phyloP scores from a whole-genome alignment of 2,329 filamentous ascomycete species.

The Cercospora sp. region DNA sequence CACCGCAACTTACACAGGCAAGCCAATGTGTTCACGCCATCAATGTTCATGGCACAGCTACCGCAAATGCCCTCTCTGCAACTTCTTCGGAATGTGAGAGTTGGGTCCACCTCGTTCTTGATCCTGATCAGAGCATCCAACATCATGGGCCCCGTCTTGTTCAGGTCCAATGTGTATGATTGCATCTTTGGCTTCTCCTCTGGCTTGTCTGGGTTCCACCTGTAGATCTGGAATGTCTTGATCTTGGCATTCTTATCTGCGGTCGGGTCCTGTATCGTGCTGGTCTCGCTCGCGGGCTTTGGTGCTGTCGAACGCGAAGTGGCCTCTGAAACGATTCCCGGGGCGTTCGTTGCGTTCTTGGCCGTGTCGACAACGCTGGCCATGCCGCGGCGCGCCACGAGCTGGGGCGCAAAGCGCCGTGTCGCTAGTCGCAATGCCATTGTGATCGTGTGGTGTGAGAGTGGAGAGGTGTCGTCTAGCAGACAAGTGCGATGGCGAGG shows the following conservation, averaged over 20 bases:
- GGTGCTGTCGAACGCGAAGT: constrained; percentile 36
- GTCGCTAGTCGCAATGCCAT: constrained; percentile 42
- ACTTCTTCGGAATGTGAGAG: constrained; percentile 90
- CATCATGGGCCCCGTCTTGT: constrained; percentile 99
- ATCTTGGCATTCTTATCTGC: constrained; percentile 59
- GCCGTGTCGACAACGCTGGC: constrained; percentile 39
- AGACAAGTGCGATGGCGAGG: constrained; percentile 9
- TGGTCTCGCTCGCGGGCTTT: constrained; percentile 55
- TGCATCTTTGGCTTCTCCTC: constrained; percentile 94
- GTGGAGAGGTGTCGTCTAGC: constrained; percentile 23
- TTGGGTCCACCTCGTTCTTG: constrained; percentile 98
- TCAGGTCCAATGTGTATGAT: constrained; percentile 89
- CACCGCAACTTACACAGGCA: constrained; percentile 77
- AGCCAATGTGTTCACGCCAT: constrained; percentile 95
- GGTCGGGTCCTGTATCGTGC: constrained; percentile 62
- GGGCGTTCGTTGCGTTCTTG: constrained; percentile 37
- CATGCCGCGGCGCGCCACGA: constrained; percentile 39
- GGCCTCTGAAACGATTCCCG: constrained; percentile 29
- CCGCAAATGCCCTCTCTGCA: constrained; percentile 98
- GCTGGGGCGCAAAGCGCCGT: constrained; percentile 38
- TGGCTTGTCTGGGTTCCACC: constrained; percentile 94
- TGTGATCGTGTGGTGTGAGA: constrained; percentile 26
- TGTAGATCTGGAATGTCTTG: constrained; percentile 98
- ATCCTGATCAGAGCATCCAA: constrained; percentile 94
- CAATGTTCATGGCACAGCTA: constrained; percentile 99